Evolutionary conservation across 371 early-diverging fungal genomes (phyloP).

Genomic region (Catenaria anguillulae): DNA sequence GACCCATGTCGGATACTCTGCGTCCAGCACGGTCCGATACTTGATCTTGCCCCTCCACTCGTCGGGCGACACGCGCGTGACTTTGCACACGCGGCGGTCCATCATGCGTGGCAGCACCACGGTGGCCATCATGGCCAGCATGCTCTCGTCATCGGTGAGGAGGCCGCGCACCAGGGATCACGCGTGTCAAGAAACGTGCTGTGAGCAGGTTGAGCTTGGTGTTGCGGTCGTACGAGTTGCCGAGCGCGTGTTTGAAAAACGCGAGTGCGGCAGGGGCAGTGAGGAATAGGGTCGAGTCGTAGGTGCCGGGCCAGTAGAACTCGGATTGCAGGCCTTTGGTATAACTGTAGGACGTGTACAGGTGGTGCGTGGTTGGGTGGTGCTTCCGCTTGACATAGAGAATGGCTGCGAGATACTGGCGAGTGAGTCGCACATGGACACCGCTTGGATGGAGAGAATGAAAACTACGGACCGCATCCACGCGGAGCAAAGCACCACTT

Average conservation of each 20-base stretch:
- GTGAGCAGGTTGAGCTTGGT: constrained; percentile 10
- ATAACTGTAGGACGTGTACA: constrained; percentile 11
- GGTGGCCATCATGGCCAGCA: background rate
- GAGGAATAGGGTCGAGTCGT: constrained; percentile 14
- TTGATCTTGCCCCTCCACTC: constrained; percentile 12
- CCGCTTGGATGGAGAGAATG: constrained; percentile 5
- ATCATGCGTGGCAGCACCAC: background rate
- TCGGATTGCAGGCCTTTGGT: constrained; percentile 12
- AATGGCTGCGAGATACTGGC: background rate
- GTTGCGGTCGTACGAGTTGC: constrained; percentile 13
- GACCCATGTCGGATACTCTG: background rate
- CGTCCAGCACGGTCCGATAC: background rate
- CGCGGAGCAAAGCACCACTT: constrained; percentile 25
- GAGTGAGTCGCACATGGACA: background rate
- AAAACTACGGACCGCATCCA: constrained; percentile 14
- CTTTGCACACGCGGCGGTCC: too few relatives aligned
- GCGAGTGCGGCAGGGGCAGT: constrained; percentile 12
- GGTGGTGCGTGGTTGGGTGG: constrained; percentile 10
- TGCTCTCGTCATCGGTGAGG: constrained; percentile 8
- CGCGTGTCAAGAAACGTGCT: constrained; percentile 13
- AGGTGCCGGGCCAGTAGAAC: constrained; percentile 25
- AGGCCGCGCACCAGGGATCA: constrained; percentile 10
- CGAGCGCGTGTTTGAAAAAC: constrained; percentile 9
- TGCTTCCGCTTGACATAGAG: background rate
- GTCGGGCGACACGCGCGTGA: constrained; percentile 2